Base-by-base conservation (phyloP, 1,284 basidiomycete species). In the Pyrrhoderma lamaoense region DNA sequence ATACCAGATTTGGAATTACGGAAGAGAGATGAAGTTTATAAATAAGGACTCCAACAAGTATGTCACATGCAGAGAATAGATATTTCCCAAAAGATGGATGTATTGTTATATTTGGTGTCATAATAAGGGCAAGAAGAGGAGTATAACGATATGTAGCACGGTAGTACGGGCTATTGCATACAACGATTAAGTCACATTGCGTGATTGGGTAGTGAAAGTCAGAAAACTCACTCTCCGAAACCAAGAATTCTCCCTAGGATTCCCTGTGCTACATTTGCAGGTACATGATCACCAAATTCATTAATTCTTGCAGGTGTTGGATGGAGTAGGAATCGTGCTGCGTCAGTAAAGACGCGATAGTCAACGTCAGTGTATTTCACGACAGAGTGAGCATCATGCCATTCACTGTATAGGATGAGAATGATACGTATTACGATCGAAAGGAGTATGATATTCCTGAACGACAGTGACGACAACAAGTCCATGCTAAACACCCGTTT, bases 301-400 rank as follows among this genome's bases (percentile, higher is more conserved):
- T 40, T 39, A 38, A 56, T 45, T 1, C 64, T 64, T 16, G 47
- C 42, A 16, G 47, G 35, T 16, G 60, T 56, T 3, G 66, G 63
- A 38, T 58, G 46, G 34, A 69, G 65, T 53, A 90, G 61, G 62
- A 88, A 93, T 19, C 71, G 70, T 2, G 91, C 82, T 3, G 94
- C 96, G 65, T 98, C 94, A 52, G 81, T 89, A 71, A 97, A 96
- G 57, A 99, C 95, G 39, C 83, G 78, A 67, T 98, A 99, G 70
- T 99, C 96, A 53, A 99, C 76, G 67, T 99, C 95, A 14, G 95
- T 99, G 66, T 98, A 99, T 64, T 93, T 93, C 27, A 98, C 79
- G n/a, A 80, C 64, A 1, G 86, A 88, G 56, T 72, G 80, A 2
- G 77, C 76, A 61, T 95, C 92, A 57, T 93, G 91, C 79, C 89